Evolutionary conservation across 2,329 filamentous ascomycete species (phyloP), one percentile per base, ranked within the genome.

Genomic region (Teratosphaeria zuluensis): DNA sequence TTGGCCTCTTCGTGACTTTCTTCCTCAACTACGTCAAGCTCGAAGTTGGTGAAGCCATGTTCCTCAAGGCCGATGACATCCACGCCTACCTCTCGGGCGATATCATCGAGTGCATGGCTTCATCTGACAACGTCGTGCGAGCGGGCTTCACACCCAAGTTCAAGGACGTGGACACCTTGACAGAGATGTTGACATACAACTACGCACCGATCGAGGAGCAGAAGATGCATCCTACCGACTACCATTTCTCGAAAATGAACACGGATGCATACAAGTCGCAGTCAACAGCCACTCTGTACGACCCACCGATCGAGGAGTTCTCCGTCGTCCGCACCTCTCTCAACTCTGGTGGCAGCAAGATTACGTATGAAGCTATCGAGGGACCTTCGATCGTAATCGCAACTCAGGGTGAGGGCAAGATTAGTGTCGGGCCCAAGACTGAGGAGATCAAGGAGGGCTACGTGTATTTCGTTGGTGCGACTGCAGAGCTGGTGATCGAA

Each of bases 31-130:
- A 90, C 69, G 89, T 99, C 70, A 88, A 86, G 65, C 83, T 99
- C 14, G 78, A 88, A 55, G 84, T 92, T 1, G 94, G 94, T 56
- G 92, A 99, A 76, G 94, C 92, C 8, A 88, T 99, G 79, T 99
- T 97, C 77, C 81, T 99, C 38, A 90, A 90, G 68, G 94, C 94
- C 6, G 92, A 99, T 70, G 94, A 97, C 70, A 97, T 97, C 68
- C 94, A 99, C 73, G 94, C 94, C 54, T 99, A 99, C 74, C 77
- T 95, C 51, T 90, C 87, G 2, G 90, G 90, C 60, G 92, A 99
- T 70, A 96, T 99, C 66, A 91, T 99, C 72, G 94, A 99, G 76
- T 99, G 94, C 79, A 99, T 99, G 94, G 94, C 94, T 0, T 88
- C 90, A 8, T 95, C 90, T n/a, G 94, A 99, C 81, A 99, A 99